These are phyloP conservation scores for Sindora glabra DNA, from an alignment of 306 rosid species.

Conservation along the genomic window DNA sequence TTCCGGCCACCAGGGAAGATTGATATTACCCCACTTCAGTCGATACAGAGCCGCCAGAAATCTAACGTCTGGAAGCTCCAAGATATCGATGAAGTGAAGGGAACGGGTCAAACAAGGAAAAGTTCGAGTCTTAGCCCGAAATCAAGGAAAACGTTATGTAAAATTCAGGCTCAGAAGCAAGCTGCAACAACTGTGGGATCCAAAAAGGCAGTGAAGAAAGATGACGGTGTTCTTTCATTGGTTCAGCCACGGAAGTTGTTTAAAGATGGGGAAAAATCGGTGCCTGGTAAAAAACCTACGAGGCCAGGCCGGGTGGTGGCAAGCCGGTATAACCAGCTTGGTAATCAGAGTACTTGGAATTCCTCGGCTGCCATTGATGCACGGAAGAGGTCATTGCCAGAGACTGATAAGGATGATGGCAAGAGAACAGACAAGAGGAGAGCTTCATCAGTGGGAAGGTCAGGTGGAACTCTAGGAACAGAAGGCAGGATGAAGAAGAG, in stretches of 20 bases:
- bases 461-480: slow-evolving; percentile 22
- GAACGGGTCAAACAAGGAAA: slow-evolving; percentile 37
- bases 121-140: slow-evolving; percentile 49
- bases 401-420: slow-evolving; percentile 40
- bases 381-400: slow-evolving; percentile 67
- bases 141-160: slow-evolving; percentile 33
- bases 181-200: slow-evolving; percentile 40
- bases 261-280: slow-evolving; percentile 50
- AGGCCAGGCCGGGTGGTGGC: slow-evolving; percentile 71
- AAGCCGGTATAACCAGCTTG: slow-evolving; percentile 56
- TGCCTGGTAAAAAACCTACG: slow-evolving; percentile 30
- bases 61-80: slow-evolving; percentile 71
- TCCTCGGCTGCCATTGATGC: slow-evolving; percentile 32
- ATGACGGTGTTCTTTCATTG: slow-evolving; percentile 27
- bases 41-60: slow-evolving; percentile 59
- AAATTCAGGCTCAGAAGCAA: slow-evolving; percentile 29
- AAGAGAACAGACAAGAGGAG: slow-evolving; percentile 41
- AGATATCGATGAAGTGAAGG: slow-evolving; percentile 44
- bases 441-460: slow-evolving; percentile 29
- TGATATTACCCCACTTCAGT: slow-evolving; percentile 44
- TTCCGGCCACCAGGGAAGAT: slow-evolving; percentile 33
- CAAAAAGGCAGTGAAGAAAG: slow-evolving; percentile 43
- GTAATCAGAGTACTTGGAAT: slow-evolving; percentile 10
- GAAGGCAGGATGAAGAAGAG: slow-evolving; percentile 50
- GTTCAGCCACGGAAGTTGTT: slow-evolving; percentile 77